A percentile compares a stretch with the other conserved stretches of the same genome.
Evolutionary conservation across 345 rosid genomes (phyloP).

Genomic region (Acer yangbiense): DNA sequence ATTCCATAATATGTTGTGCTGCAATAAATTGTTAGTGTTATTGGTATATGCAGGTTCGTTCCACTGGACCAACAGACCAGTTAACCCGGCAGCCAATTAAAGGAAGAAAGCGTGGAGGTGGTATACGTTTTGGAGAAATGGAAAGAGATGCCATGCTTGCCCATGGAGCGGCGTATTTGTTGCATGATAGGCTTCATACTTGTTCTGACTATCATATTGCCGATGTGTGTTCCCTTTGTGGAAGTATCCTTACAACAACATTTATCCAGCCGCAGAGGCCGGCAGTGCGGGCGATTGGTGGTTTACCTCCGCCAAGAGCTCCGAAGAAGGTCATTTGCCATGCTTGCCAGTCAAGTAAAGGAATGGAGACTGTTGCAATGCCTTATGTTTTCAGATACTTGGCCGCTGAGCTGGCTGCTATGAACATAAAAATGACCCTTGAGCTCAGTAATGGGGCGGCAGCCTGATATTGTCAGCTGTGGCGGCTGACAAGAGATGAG

Average conservation of each 20-base stretch:
- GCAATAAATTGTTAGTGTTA: neutral
- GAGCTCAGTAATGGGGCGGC: constrained; percentile 51
- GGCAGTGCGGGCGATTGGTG: constrained; percentile 52
- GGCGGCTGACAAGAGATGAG: too few species aligned
- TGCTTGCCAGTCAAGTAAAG: constrained; percentile 79
- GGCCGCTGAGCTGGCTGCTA: constrained; percentile 90
- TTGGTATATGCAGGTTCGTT: constrained; percentile 67
- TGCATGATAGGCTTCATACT: constrained; percentile 93
- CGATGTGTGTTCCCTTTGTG: constrained; percentile 82
- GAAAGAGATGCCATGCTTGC: constrained; percentile 93
- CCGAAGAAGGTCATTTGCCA: constrained; percentile 73
- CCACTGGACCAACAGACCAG: constrained; percentile 87
- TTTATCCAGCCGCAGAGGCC: constrained; percentile 60
- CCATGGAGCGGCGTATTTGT: constrained; percentile 91
- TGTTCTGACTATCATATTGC: constrained; percentile 93
- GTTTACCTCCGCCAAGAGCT: constrained; percentile 69
- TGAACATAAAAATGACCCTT: constrained; percentile 87
- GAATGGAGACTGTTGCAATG: constrained; percentile 94
- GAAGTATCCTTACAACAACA: constrained; percentile 75
- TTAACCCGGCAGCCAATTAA: constrained; percentile 92
- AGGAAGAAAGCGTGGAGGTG: constrained; percentile 96
- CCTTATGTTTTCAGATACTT: constrained; percentile 92
- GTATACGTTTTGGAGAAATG: constrained; percentile 97
- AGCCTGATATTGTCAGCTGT: constrained; percentile 20
- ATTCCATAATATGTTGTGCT: neutral